Base-by-base conservation (phyloP, 2,329 filamentous ascomycete species). In the Phaeosphaeria sp. region DNA sequence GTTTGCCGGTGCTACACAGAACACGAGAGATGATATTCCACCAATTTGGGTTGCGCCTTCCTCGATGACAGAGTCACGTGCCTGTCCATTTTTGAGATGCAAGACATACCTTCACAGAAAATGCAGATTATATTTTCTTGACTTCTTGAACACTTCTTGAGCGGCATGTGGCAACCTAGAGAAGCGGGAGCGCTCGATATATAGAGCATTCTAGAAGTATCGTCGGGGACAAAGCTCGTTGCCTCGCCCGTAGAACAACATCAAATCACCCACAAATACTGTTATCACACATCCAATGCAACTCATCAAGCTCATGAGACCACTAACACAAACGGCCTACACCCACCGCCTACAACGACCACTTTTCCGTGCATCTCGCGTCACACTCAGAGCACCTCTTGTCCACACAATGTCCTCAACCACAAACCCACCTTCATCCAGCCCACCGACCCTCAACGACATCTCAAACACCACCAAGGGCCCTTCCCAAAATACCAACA, bases 401-500 rank as follows among this genome's bases (percentile, higher is more conserved):
- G 8, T 40, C 30, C 47, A 30, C 27, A 24, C 18, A 40, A 49
- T 49, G 47, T 36, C 48, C n/a, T 50, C 48, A 7, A 22, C n/a
- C n/a, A n/a, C n/a, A n/a, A n/a, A n/a, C n/a, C n/a, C n/a, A n/a
- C n/a, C n/a, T n/a, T n/a, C n/a, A n/a, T n/a, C n/a, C n/a, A n/a
- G n/a, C n/a, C n/a, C n/a, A n/a, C n/a, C n/a, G n/a, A n/a, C n/a
- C n/a, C n/a, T n/a, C n/a, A n/a, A n/a, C n/a, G n/a, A n/a, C n/a
- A n/a, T n/a, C 11, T 36, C 30, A 6, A 36, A 13, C 30, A 13
- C 3, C 5, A 36, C 3, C 30, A 7, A 36, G 6, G 30, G 15
- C 15, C 3, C 30, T 36, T 30, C 42, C 39, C 48, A 25, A 54
- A 54, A 21, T n/a, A 17, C 49, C 47, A 3, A 54, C 56, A 36